These are phyloP conservation scores for Thermothielavioides terrestris DNA, from an alignment of 495 filamentous ascomycete genomes.

Conservation along the genomic window DNA sequence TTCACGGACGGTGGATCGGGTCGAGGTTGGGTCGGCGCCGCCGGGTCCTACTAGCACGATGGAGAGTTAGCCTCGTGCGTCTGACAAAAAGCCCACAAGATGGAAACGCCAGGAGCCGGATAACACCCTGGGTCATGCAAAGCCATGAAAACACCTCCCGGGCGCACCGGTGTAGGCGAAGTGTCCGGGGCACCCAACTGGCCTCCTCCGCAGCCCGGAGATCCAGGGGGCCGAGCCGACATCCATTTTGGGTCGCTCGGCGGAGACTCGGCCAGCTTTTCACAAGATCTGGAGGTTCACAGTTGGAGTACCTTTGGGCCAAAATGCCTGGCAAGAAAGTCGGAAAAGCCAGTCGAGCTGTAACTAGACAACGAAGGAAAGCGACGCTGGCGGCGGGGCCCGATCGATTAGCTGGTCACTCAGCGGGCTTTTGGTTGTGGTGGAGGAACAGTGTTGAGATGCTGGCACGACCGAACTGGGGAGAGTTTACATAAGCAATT, in stretches of 20 bases:
- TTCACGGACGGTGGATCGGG: not conserved
- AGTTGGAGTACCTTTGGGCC: not conserved
- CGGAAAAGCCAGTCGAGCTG: not conserved
- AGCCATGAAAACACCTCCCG: not conserved
- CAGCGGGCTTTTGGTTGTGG: constrained; percentile 2
- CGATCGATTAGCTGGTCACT: constrained; percentile 8
- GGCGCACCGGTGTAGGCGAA: not conserved
- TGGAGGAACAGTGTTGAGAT: constrained; percentile 16
- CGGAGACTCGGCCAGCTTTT: constrained; percentile 18
- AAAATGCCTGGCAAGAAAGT: not conserved
- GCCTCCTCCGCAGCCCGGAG: not conserved
- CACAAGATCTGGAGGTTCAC: not conserved
- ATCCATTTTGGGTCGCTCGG: constrained; percentile 10
- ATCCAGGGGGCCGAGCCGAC: constrained; percentile 1
- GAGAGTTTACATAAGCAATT: constrained; percentile 20
- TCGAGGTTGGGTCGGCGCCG: not conserved
- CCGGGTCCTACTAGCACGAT: too few species aligned
- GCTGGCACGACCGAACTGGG: constrained; percentile 10
- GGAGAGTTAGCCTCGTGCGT: not conserved
- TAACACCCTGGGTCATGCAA: too few species aligned
- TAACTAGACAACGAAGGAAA: not conserved
- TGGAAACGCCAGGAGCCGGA: not conserved
- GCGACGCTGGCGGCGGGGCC: not conserved
- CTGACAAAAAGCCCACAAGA: not conserved
- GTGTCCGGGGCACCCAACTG: not conserved